Conservation (phyloP, 306 rosid species). For the Gastrolobium bilobum region DNA sequence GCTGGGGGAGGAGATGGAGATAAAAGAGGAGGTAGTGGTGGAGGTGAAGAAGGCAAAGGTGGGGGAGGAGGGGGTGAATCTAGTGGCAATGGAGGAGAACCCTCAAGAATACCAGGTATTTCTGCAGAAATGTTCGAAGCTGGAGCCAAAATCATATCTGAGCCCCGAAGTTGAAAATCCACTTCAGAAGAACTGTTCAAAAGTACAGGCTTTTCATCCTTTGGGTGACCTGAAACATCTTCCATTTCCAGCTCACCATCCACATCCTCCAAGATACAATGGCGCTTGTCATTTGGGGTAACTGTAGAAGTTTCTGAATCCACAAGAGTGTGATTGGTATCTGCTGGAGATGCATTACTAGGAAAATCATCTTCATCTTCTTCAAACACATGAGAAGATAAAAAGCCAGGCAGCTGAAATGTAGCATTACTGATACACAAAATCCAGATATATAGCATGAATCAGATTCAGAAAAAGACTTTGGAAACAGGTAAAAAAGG, state of each 20-base stretch:
- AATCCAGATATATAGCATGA: constrained; percentile 25
- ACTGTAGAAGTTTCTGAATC: constrained; percentile 68
- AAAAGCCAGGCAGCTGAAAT: constrained; percentile 81
- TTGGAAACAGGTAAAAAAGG: background rate
- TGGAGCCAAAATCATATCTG: constrained; percentile 54
- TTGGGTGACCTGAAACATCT: constrained; percentile 82
- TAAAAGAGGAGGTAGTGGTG: constrained; percentile 63
- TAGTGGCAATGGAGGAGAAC: constrained; percentile 85
- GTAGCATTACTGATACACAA: constrained; percentile 77
- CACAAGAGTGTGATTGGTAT: constrained; percentile 53
- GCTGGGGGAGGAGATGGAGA: constrained; percentile 52
- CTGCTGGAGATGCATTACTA: constrained; percentile 53
- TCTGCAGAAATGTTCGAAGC: constrained; percentile 51
- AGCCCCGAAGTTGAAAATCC: constrained; percentile 55
- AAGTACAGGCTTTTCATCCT: constrained; percentile 61
- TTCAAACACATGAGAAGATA: constrained; percentile 72
- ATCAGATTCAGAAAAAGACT: background rate
- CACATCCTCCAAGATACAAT: constrained; percentile 84
- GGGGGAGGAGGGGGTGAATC: constrained; percentile 89
- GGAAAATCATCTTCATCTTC: constrained; percentile 74
- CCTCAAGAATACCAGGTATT: constrained; percentile 63
- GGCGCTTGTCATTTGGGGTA: constrained; percentile 82
- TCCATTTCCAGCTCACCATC: constrained; percentile 95
- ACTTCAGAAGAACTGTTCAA: constrained; percentile 57
- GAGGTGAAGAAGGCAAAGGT: constrained; percentile 85